A percentile compares a stretch with the other conserved stretches of the same genome.
phyloP scores from a whole-genome alignment of 2,329 filamentous ascomycete genomes.

The Coniochaeta hoffmannii region DNA sequence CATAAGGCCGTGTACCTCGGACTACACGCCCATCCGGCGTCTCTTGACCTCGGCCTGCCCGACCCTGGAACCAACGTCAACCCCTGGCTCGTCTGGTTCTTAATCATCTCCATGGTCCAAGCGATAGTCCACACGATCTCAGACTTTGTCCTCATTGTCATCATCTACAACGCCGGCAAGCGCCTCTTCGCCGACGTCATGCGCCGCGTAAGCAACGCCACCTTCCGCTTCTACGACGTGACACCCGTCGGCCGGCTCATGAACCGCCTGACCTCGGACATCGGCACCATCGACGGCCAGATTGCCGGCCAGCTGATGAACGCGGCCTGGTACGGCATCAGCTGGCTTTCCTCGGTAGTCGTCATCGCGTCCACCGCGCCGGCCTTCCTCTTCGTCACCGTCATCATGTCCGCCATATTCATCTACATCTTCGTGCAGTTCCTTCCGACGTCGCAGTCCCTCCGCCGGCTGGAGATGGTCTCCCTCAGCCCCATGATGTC shows the following conservation, averaged over 20 bases:
- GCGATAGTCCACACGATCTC: constrained; percentile 53
- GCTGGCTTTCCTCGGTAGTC: constrained; percentile 63
- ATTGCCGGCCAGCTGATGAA: constrained; percentile 67
- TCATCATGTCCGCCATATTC: constrained; percentile 60
- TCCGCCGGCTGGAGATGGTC: constrained; percentile 81
- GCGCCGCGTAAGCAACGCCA: constrained; percentile 66
- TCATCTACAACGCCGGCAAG: constrained; percentile 72
- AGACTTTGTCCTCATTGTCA: constrained; percentile 63
- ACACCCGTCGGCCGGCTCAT: constrained; percentile 85
- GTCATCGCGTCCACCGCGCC: constrained; percentile 79
- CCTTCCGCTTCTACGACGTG: constrained; percentile 85
- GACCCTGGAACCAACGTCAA: constrained; percentile 57
- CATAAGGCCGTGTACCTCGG: constrained; percentile 3
- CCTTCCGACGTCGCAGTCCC: constrained; percentile 73
- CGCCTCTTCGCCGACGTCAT: constrained; percentile 68
- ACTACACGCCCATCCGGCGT: background rate
- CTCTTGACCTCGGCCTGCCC: constrained; percentile 44
- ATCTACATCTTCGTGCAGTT: constrained; percentile 69
- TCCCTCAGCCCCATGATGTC: constrained; percentile 84
- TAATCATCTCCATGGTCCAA: constrained; percentile 55
- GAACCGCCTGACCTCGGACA: constrained; percentile 87
- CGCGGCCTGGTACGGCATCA: constrained; percentile 63
- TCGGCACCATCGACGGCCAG: constrained; percentile 82
- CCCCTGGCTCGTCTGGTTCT: constrained; percentile 69
- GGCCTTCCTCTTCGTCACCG: constrained; percentile 64